These are phyloP conservation scores for Scedosporium aurantiacum DNA, from an alignment of 2,329 filamentous ascomycete species.

Conservation along the genomic window DNA sequence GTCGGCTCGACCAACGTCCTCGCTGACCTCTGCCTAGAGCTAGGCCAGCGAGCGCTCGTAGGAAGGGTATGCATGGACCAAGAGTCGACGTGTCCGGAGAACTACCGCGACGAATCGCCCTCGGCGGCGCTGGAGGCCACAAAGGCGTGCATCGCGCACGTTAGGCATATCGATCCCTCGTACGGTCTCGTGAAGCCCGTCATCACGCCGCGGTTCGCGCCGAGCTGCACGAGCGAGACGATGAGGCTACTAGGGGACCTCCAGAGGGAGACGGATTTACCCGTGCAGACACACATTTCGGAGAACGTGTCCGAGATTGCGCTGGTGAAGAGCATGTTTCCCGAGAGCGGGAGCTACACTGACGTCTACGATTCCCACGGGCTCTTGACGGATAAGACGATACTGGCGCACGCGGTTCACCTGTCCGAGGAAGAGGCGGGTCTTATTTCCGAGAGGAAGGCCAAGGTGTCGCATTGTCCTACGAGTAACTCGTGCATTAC, in stretches of 20 bases:
- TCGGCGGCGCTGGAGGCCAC: conserved; percentile 47
- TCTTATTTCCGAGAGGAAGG: conserved; percentile 48
- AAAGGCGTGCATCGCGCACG: conserved; percentile 50
- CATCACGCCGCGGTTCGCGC: conserved; percentile 64
- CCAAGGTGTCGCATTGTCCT: conserved; percentile 76
- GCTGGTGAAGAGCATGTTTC: conserved; percentile 62
- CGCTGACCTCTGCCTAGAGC: conserved; percentile 65
- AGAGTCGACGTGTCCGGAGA: conserved; percentile 51
- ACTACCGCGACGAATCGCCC: conserved; percentile 66
- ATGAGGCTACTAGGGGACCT: conserved; percentile 55
- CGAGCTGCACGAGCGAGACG: conserved; percentile 46
- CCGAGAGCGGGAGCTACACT: conserved; percentile 52
- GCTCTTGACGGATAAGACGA: conserved; percentile 60
- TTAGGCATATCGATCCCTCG: conserved; percentile 53
- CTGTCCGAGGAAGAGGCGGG: conserved; percentile 54
- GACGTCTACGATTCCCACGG: conserved; percentile 66
- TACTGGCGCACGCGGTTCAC: conserved; percentile 80
- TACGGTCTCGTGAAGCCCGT: conserved; percentile 63
- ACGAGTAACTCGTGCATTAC: conserved; percentile 76
- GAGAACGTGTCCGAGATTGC: conserved; percentile 68
- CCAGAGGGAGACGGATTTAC: conserved; percentile 49
- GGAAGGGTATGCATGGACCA: conserved; percentile 94
- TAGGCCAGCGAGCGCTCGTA: conserved; percentile 81
- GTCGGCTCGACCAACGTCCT: conserved; percentile 84
- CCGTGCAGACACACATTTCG: conserved; percentile 80